These are phyloP conservation scores for Beauveria australis DNA, from an alignment of 2,329 filamentous ascomycete species.

Conservation along the genomic window DNA sequence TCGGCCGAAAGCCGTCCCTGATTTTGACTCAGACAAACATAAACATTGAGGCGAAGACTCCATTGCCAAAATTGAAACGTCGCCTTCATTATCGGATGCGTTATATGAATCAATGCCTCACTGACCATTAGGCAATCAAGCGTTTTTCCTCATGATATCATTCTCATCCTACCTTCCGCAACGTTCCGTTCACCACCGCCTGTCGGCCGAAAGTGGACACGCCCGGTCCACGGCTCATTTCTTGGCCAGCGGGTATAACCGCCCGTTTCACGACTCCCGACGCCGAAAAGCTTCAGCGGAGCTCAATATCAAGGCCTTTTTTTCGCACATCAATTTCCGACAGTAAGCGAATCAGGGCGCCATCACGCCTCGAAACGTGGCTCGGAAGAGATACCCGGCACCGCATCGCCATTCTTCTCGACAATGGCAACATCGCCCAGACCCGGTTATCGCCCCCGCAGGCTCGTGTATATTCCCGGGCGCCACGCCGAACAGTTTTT, in stretches of 20 bases:
- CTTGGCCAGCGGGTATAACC: neutral
- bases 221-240: neutral
- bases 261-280: neutral
- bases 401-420: neutral
- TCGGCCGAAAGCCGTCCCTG: too few species aligned
- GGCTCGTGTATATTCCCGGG: neutral
- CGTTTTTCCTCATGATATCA: neutral
- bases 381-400: neutral
- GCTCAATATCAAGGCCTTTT: neutral
- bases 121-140: neutral
- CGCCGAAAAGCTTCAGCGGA: neutral
- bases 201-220: neutral
- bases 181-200: neutral
- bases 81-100: too few species aligned
- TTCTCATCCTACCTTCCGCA: neutral
- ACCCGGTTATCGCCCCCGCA: conserved; percentile 1
- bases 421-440: conserved; percentile 6
- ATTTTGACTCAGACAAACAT: too few species aligned
- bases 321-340: neutral
- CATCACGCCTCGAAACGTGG: neutral
- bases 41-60: too few species aligned
- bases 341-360: neutral
- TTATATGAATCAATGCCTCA: neutral
- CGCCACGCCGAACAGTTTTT: neutral
- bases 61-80: too few species aligned